These are phyloP conservation scores for Amanita exitialis DNA, from an alignment of 768 basidiomycete genomes.

Conservation along the genomic window DNA sequence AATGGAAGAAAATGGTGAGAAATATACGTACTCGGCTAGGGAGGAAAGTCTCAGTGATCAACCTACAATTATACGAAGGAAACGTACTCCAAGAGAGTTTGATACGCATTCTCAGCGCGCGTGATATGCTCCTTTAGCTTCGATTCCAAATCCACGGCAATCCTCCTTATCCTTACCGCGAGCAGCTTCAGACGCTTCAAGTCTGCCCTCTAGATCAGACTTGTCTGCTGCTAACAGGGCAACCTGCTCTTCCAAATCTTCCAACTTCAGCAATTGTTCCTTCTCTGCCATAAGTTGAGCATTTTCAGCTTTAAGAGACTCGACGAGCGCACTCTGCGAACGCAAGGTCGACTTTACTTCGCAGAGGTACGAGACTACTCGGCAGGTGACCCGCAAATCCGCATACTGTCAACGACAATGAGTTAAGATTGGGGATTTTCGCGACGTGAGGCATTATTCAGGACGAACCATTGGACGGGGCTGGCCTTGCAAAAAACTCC, in stretches of 20 bases:
- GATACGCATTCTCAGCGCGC: conserved; percentile 33
- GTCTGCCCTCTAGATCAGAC: conserved; percentile 20
- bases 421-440: conserved; percentile 3
- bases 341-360: conserved; percentile 34
- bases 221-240: conserved; percentile 24
- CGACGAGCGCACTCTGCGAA: conserved; percentile 21
- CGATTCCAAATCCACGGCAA: conserved; percentile 39
- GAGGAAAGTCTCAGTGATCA: neutral
- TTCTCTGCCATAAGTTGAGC: conserved; percentile 25
- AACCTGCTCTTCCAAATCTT: conserved; percentile 17
- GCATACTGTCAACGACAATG: conserved; percentile 26
- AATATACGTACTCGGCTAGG: conserved; percentile 22
- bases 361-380: conserved; percentile 40
- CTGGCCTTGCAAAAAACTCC: conserved; percentile 33
- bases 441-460: neutral
- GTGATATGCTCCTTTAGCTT: conserved; percentile 43
- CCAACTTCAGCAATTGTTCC: conserved; percentile 19
- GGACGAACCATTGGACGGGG: conserved; percentile 35
- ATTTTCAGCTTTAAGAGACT: conserved; percentile 21
- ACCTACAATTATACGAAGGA: conserved; percentile 1
- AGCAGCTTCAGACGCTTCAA: conserved; percentile 27
- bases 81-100: conserved; percentile 30
- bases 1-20: neutral
- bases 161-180: conserved; percentile 41
- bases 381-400: conserved; percentile 38